Evolutionary conservation across 108 stramenopile genomes (phyloP).

Genomic region (Nannochloropsis oceanica): DNA sequence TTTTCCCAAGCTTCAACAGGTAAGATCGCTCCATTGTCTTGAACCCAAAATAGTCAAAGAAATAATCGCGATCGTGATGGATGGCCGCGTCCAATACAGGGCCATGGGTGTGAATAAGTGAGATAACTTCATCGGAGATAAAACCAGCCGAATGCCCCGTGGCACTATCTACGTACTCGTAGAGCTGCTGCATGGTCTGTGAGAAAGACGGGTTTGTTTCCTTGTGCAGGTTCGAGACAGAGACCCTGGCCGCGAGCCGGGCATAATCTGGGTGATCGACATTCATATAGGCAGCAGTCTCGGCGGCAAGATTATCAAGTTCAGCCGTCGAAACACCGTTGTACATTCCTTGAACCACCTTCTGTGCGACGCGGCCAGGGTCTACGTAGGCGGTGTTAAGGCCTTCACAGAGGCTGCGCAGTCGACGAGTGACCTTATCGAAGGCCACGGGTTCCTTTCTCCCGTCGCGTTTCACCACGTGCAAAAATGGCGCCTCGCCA

Average conservation of each 20-base stretch:
- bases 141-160: conserved; percentile 75
- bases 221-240: conserved; percentile 94
- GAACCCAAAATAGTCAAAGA: conserved; percentile 97
- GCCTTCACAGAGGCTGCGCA: conserved; percentile 88
- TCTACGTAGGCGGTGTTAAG: conserved; percentile 53
- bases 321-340: conserved; percentile 89
- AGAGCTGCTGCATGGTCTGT: conserved; percentile 57
- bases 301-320: conserved; percentile 96
- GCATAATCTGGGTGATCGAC: conserved; percentile 97
- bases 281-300: conserved; percentile 94
- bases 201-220: conserved; percentile 76
- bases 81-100: conserved; percentile 17
- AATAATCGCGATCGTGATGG: conserved; percentile 18
- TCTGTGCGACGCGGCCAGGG: conserved; percentile 61
- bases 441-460: conserved; percentile 77
- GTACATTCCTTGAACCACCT: conserved; percentile 90
- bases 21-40: conserved; percentile 86
- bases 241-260: conserved; percentile 91
- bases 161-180: conserved; percentile 62
- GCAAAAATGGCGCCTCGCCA: conserved; percentile 43
- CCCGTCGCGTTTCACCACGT: conserved; percentile 89
- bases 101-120: background rate
- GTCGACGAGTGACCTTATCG: conserved; percentile 94
- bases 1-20: conserved; percentile 70
- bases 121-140: conserved; percentile 34